Evolutionary conservation across 805 yeast genomes (phyloP), one percentile per base, ranked within the genome.

Genomic region (Monosporozyma yasuniensis): DNA sequence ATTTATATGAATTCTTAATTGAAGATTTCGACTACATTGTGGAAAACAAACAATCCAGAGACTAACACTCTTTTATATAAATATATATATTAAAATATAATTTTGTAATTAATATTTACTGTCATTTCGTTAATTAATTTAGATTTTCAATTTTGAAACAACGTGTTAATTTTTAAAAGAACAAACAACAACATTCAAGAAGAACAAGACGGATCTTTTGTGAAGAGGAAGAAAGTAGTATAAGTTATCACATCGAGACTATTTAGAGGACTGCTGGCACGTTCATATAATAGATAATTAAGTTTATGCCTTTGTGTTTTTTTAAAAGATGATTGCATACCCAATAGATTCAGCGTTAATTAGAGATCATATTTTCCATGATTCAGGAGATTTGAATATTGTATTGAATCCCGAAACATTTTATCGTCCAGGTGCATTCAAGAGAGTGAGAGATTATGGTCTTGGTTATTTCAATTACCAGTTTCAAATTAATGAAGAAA

Each of bases 1-100:
- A 78, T 53, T 79, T 95, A 79, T 90, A 84, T 64, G 78, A 76
- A 41, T 84, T 77, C 57, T 72, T 78, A 67, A 62, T 73, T 4
- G 60, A 63, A 30, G 83, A 78, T 50, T 77, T 68, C 42, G 53
- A 52, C 12, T 21, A 38, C 28, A 42, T 50, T 22, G 19, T 30
- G 21, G 49, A 38, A 22, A 18, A 21, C 45, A 37, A 23, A 25
- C 38, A 47, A 44, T 34, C 14, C 32, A 52, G 41, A 23, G 50
- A 32, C 27, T 32, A 28, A 35, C n/a, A 9, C 12, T 4, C 16
- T 11, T 21, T 5, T 39, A 23, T 37, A 37, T 18, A 12, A 18
- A 19, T 37, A 37, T 18, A 37, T 18, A 37, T 37, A 37, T 18
- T 2, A 18, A n/a, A 11, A 11, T 32, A 35, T 35, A 14, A 12